Conservation (phyloP, 306 rosid genomes). For the Oemleria cerasiformis region DNA sequence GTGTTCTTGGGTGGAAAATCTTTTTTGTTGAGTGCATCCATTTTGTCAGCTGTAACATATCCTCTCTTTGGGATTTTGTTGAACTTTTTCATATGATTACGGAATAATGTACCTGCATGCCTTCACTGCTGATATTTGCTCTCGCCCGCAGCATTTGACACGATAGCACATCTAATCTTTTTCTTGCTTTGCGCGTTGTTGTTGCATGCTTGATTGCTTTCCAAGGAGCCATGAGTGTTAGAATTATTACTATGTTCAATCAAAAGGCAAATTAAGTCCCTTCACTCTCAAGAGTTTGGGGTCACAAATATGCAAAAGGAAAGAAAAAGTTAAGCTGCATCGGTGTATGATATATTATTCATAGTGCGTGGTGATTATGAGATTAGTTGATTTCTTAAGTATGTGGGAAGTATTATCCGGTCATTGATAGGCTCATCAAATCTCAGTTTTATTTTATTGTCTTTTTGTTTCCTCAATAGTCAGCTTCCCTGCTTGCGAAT, state of each 20-base stretch:
- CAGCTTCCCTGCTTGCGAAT: background rate
- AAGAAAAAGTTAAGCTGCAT: background rate
- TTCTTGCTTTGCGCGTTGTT: background rate
- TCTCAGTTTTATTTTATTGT: background rate
- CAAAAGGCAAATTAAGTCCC: background rate
- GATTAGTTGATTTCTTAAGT: background rate
- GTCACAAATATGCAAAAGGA: background rate
- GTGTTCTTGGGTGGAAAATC: background rate
- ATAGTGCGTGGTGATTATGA: background rate
- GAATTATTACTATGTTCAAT: background rate
- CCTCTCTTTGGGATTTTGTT: background rate
- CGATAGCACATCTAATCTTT: background rate
- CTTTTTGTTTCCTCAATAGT: background rate
- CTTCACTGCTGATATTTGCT: background rate
- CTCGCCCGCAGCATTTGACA: background rate
- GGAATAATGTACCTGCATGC: background rate
- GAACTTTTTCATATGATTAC: background rate
- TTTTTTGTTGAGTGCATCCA: background rate
- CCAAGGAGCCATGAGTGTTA: background rate
- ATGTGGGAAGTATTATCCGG: background rate
- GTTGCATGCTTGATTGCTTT: background rate
- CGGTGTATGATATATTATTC: background rate
- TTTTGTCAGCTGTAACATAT: background rate
- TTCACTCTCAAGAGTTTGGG: background rate
- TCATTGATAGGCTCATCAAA: background rate